A percentile compares a stretch with the other conserved stretches of the same genome.
Conservation (phyloP, 2,329 filamentous ascomycete species). For the Chaetomium globosum region DNA sequence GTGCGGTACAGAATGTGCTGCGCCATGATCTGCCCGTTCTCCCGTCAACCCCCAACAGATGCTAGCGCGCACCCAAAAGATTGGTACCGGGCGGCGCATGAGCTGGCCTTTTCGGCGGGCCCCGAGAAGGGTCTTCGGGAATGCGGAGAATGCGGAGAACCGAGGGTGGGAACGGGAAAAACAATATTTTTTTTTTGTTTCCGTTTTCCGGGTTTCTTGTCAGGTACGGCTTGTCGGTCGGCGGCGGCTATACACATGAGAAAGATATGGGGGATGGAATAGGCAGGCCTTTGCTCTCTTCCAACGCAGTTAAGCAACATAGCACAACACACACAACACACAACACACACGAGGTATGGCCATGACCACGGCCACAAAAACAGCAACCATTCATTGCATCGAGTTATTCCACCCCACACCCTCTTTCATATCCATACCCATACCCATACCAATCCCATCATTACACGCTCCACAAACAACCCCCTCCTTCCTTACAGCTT, state of each 20-base stretch:
- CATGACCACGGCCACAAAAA: not conserved
- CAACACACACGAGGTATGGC: not conserved
- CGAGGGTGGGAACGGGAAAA: not conserved
- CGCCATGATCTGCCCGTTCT: constrained; percentile 10
- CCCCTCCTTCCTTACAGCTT: constrained; percentile 41
- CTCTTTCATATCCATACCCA: not conserved
- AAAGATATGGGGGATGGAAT: no score
- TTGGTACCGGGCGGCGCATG: constrained; percentile 14
- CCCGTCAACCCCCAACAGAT: not conserved
- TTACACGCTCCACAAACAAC: not conserved
- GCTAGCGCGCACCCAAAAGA: not conserved
- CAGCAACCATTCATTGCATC: not conserved
- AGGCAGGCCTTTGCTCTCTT: not conserved
- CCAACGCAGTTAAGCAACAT: not conserved
- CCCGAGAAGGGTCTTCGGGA: not conserved
- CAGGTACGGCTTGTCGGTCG: not conserved
- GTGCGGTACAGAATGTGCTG: not conserved
- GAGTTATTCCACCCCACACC: not conserved
- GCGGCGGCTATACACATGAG: not conserved
- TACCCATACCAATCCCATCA: constrained; percentile 1
- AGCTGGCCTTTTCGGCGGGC: not conserved
- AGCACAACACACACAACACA: not conserved
- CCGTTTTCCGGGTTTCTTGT: not conserved
- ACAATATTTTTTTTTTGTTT: not conserved
- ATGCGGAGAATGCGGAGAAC: constrained; percentile 15